Evolutionary conservation across 2,329 filamentous ascomycete genomes (phyloP), one percentile per base, ranked within the genome.

Genomic region (Pseudohalonectria lignicola): DNA sequence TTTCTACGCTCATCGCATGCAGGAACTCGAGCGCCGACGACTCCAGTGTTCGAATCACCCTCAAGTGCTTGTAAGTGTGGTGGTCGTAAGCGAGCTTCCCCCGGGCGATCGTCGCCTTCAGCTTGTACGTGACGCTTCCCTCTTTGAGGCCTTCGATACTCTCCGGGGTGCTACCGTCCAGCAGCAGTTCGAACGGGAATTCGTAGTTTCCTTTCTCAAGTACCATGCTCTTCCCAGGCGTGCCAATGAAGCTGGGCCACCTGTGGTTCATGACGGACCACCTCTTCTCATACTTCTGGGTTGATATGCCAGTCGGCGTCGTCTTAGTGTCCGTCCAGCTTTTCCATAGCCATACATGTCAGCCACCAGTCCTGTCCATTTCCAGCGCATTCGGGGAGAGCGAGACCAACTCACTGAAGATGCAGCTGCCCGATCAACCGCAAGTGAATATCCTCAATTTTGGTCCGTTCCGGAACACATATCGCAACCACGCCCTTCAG

Each of bases 1-100:
- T 95, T 60, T 95, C 88, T 46, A 96, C 88, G 45, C 85, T 86
- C 86, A 95, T 92, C 34, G 86, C 82, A 59, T 96, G 83, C 28
- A 83, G 71, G 44, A 88, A 73, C 54, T 90, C 84, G 41, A 88
- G 67, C 10, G 83, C 82, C 36, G 79, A 79, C 10, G 83, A 73
- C 43, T 86, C 82, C 34, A 88, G 64, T 1, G 85, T 90, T 40
- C 85, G 75, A 41, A 90, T 82, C 40, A 90, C 76, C 39, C 85
- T 76, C 40, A 92, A 60, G 38, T 82, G 79, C 57, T 90, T 90
- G 55, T 81, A 81, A 25, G 85, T 75, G 48, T 84, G 77, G 36
- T 94, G 67, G 55, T 94, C 87, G 64, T 93, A 90, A 51, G 82
- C 79, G 51, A 95, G 79, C 64, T 92, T 93, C 44, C 87, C 85